phyloP scores from a whole-genome alignment of 345 rosid genomes.

The Viola odorata region DNA sequence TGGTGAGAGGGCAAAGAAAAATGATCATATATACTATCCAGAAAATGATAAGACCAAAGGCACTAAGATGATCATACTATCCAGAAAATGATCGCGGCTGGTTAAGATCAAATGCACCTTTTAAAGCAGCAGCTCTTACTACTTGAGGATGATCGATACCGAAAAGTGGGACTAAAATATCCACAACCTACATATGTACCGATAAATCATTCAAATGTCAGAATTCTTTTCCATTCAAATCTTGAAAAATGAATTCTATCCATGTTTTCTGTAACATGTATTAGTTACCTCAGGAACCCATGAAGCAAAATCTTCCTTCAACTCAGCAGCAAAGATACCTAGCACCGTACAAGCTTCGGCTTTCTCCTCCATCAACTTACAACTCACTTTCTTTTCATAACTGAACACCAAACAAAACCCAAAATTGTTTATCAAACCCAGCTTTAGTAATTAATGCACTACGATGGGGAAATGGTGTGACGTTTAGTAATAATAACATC shows the following conservation, averaged over 20 bases:
- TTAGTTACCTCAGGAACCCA: constrained; percentile 23
- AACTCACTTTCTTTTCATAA: not conserved
- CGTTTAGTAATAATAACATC: not conserved
- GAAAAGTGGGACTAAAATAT: constrained; percentile 16
- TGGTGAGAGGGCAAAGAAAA: not conserved
- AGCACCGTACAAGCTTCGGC: constrained; percentile 11
- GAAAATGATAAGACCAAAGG: not conserved
- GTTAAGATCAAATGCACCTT: not conserved
- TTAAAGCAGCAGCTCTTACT: constrained; percentile 3
- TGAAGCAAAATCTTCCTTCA: constrained; percentile 3
- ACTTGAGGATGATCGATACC: not conserved
- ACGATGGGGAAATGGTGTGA: not conserved
- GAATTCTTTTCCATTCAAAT: not conserved
- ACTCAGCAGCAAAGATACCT: not conserved
- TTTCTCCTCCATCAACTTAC: not conserved
- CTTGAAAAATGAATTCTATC: not conserved
- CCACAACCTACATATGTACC: constrained; percentile 9
- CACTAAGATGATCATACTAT: not conserved
- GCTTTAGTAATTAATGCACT: no score
- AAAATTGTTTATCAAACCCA: not conserved
- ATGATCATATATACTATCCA: no score
- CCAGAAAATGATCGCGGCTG: no score
- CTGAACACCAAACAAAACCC: not conserved
- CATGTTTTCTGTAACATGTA: not conserved
- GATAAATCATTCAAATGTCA: not conserved